Evolutionary conservation across 305 asterid genomes (phyloP).

Genomic region (Caryopteris hybrid): DNA sequence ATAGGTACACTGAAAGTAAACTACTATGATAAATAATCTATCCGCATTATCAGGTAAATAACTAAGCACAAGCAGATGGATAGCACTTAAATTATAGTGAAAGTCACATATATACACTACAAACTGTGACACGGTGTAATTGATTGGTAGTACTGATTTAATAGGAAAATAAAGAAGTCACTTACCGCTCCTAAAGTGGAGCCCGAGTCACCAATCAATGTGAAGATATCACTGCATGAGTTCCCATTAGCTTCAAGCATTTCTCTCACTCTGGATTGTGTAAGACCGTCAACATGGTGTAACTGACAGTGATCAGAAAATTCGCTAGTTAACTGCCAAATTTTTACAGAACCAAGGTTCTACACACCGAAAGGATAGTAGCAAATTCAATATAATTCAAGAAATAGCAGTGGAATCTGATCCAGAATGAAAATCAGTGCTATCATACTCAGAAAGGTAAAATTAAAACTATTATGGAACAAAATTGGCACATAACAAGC

Average conservation of each 20-base stretch:
- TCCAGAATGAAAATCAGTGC: neutral
- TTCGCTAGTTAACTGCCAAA: neutral
- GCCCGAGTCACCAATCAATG: slow-evolving; percentile 69
- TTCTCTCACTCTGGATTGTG: slow-evolving; percentile 49
- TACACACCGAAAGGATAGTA: neutral
- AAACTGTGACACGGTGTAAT: neutral
- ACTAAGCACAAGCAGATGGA: neutral
- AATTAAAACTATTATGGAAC: neutral
- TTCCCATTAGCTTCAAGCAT: slow-evolving; percentile 44
- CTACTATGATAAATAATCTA: neutral
- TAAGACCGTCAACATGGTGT: slow-evolving; percentile 87
- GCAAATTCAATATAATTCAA: neutral
- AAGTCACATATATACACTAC: neutral
- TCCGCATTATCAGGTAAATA: neutral
- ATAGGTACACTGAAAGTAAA: neutral
- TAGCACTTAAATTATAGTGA: neutral
- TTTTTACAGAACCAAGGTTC: neutral
- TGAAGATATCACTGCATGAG: slow-evolving; percentile 33
- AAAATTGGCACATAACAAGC: neutral
- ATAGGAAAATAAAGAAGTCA: neutral
- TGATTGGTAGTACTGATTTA: neutral
- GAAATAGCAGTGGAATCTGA: neutral
- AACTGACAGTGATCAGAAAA: slow-evolving; percentile 35
- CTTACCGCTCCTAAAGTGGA: slow-evolving; percentile 73
- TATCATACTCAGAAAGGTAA: neutral